phyloP scores from a whole-genome alignment of 441 rosid genomes.

The Syzygium syzygioides region DNA sequence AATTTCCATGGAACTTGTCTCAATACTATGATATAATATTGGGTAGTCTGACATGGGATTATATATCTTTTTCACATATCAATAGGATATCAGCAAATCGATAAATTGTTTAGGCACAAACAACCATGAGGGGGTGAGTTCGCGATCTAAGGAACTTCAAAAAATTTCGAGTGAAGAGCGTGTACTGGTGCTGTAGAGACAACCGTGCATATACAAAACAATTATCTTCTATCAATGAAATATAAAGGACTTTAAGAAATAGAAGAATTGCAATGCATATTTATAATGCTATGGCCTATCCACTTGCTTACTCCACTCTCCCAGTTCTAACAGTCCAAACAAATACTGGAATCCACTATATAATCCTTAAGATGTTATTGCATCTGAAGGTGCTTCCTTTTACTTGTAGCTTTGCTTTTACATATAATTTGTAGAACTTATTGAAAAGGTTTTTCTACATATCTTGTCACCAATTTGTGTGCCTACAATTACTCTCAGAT shows the following conservation, averaged over 20 bases:
- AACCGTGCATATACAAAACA: neutral
- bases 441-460: neutral
- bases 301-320: neutral
- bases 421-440: neutral
- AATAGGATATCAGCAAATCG: neutral
- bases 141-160: neutral
- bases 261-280: neutral
- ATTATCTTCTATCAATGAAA: too few relatives aligned
- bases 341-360: neutral
- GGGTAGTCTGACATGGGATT: neutral
- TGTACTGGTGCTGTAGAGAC: neutral
- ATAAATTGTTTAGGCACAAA: neutral
- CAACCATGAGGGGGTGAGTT: neutral
- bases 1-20: neutral
- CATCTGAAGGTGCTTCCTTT: neutral
- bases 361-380: rapidly evolving
- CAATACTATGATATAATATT: neutral
- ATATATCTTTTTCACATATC: neutral
- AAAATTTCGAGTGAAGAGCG: neutral
- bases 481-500: neutral
- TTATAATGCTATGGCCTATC: neutral
- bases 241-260: neutral
- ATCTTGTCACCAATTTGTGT: neutral
- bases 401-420: neutral
- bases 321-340: neutral